These are phyloP conservation scores for Coccomyxa sp. DNA, from an alignment of 139 green algal species.

Conservation along the genomic window DNA sequence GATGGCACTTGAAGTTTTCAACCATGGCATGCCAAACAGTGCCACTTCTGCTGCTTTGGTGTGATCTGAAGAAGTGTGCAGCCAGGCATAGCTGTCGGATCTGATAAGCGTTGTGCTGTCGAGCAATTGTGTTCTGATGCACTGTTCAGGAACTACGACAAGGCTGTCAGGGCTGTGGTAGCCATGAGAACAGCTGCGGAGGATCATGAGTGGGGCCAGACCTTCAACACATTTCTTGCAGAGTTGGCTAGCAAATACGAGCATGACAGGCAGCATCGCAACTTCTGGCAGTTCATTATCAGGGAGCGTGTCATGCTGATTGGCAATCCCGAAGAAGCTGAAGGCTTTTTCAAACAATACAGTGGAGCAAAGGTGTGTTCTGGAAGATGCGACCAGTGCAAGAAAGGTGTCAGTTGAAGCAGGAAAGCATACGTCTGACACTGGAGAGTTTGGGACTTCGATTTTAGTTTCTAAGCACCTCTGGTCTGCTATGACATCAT, in stretches of 20 bases:
- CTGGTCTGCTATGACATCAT: no score
- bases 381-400: no score
- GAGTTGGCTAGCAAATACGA: neutral
- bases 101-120: no score
- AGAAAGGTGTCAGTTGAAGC: no score
- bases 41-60: no score
- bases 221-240: conserved; percentile 7
- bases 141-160: conserved; percentile 7
- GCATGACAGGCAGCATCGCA: neutral
- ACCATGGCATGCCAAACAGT: neutral
- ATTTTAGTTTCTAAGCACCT: no score
- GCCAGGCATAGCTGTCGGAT: no score
- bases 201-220: no score
- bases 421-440: no score
- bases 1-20: neutral
- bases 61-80: no score
- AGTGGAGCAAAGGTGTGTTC: neutral
- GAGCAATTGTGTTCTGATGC: neutral
- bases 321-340: conserved; percentile 14
- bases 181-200: neutral
- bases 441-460: no score
- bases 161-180: neutral
- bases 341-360: conserved; percentile 1
- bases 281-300: conserved; percentile 1
- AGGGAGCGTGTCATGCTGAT: conserved; percentile 4